Evolutionary conservation across 495 filamentous ascomycete genomes (phyloP), one percentile per base, ranked within the genome.

Genomic region (Aspergillus diversus): DNA sequence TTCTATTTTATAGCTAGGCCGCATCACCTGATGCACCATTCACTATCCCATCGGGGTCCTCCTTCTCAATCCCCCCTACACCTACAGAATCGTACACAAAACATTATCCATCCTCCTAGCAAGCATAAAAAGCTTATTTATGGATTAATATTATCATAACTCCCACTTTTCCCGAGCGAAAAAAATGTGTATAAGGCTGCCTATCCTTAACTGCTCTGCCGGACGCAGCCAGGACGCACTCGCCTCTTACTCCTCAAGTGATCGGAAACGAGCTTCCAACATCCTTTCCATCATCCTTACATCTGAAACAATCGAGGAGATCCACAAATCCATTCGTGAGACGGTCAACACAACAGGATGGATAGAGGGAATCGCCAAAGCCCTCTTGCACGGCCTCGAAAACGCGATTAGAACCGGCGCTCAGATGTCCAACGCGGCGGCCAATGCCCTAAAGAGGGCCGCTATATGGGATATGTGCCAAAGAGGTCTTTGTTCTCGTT

Each of bases 401-500:
- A 16, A 56, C 21, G 70, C 71, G 33, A 66, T 84, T 42, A 61
- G 69, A 21, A 42, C 61, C 5, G 76, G 73, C 1, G 39, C 60
- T 3, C 51, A 63, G 33, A 74, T 82, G 68, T 69, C 70, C 2
- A 56, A 54, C 5, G 73, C 69, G 5, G 66, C 81, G 46, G 66
- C 63, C 13, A 66, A 76, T 12, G 79, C 78, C 1, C 67, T 70
- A 32, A 69, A 69, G 4, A 73, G 72, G 51, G 70, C 16, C 67
- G 7, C 8, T 83, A 79, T 66, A 64, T 49, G 11, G 80, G 82
- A 4, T 73, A 76, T 63, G 82, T 85, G 43, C 77, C 79, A 0
- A 79, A 77, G 64, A 67, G 68, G 0, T 77, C 77, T 6, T 67
- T 85, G n/a, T 84, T 86, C 64, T 69, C 76, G 0, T 86, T 71